These are phyloP conservation scores for Bothriochloa decipiens DNA, from an alignment of 176 grass and related monocot genomes.

Conservation along the genomic window DNA sequence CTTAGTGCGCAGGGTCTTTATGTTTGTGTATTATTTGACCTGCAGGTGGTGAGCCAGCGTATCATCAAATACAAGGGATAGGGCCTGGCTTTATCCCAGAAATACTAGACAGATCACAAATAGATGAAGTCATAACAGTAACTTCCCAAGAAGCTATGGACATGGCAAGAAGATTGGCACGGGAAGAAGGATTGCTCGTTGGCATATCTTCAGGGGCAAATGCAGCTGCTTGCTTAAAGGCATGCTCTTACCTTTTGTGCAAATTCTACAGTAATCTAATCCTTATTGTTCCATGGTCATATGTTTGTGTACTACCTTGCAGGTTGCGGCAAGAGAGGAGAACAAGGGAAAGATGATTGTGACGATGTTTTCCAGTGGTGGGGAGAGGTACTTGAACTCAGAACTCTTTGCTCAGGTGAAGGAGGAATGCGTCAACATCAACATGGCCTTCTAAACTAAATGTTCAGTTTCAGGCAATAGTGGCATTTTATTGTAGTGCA, in stretches of 20 bases:
- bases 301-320: constrained; percentile 21
- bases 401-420: constrained; percentile 69
- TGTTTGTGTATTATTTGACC: background rate
- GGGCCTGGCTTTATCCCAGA: constrained; percentile 67
- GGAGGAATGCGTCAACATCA: constrained; percentile 67
- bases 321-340: constrained; percentile 76
- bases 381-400: constrained; percentile 68
- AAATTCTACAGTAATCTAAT: background rate
- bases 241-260: background rate
- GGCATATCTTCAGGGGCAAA: constrained; percentile 90
- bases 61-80: constrained; percentile 82
- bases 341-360: constrained; percentile 80
- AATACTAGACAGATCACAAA: constrained; percentile 61
- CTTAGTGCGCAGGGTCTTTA: background rate
- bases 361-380: constrained; percentile 71
- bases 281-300: background rate
- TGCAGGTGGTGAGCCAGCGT: constrained; percentile 60
- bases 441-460: constrained; percentile 53
- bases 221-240: constrained; percentile 80
- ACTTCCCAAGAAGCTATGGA: constrained; percentile 73
- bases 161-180: constrained; percentile 73
- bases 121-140: constrained; percentile 70
- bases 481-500: no score
- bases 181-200: constrained; percentile 84
- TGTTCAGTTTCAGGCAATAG: background rate